Evolutionary conservation across 2,329 filamentous ascomycete genomes (phyloP).

Genomic region (Diaporthe batatas): DNA sequence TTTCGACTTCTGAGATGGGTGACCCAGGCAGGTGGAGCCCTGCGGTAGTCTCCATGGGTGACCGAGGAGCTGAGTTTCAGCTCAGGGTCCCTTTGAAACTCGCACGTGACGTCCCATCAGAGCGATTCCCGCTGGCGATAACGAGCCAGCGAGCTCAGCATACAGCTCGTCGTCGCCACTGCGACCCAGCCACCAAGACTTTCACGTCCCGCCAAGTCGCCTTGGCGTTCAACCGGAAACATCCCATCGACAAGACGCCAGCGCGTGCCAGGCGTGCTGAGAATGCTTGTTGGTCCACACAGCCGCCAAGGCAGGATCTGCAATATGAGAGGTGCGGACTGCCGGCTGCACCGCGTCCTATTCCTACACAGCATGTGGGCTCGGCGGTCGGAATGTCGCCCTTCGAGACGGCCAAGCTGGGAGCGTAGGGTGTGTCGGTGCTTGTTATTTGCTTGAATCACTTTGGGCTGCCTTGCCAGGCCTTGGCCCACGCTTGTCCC

Average conservation of each 20-base stretch:
- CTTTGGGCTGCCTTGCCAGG: constrained; percentile 21
- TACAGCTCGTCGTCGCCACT: constrained; percentile 25
- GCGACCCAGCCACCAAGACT: constrained; percentile 34
- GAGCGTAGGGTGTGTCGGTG: constrained; percentile 14
- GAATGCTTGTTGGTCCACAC: constrained; percentile 25
- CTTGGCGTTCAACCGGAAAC: constrained; percentile 30
- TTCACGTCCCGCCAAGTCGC: constrained; percentile 36
- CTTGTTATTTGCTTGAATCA: constrained; percentile 34
- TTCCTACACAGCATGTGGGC: constrained; percentile 13
- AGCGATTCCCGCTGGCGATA: constrained; percentile 20
- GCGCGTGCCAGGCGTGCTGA: constrained; percentile 34
- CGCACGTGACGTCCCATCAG: constrained; percentile 25
- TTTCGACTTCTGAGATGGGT: constrained; percentile 41
- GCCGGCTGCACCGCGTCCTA: constrained; percentile 12
- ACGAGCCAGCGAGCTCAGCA: neutral
- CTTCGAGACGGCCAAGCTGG: constrained; percentile 27
- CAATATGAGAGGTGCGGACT: constrained; percentile 24
- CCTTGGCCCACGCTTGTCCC: constrained; percentile 26
- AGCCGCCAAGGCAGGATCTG: constrained; percentile 36
- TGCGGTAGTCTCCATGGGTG: constrained; percentile 37
- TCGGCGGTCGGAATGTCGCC: constrained; percentile 21
- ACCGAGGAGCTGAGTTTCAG: constrained; percentile 40
- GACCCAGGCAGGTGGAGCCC: constrained; percentile 41
- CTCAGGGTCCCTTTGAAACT: constrained; percentile 36
- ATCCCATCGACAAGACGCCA: constrained; percentile 18